Evolutionary conservation across 768 basidiomycete species (phyloP), one percentile per base, ranked within the genome.

Genomic region (Cubamyces sp.): DNA sequence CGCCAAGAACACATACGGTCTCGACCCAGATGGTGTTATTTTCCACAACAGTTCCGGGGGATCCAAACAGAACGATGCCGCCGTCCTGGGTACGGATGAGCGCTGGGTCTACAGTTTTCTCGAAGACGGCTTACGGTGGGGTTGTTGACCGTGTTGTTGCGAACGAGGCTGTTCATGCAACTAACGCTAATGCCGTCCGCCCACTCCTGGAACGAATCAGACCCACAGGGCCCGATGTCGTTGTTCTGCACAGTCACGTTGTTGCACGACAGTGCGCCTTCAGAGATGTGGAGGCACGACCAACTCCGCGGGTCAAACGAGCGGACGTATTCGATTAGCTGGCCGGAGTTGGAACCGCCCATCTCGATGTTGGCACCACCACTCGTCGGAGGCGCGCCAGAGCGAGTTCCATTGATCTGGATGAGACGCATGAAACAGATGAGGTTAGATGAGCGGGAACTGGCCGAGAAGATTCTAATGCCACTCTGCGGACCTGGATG

Each of bases 301-400:
- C 93, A 94, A 61, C 89, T 77, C 53, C 92, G 82, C 2, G 91
- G 90, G 73, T 94, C 85, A 69, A 77, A 90, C 7, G 89, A 87
- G 64, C 79, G 84, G 12, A 94, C 91, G 63, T 84, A 86, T 76
- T 94, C 90, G 56, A 95, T 78, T 41, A 92, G 66, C 72, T 95
- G 92, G 67, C 81, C 77, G 2, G 83, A 76, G 64, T 89, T 94
- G 19, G 79, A 68, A 11, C 92, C 93, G 5, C 93, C 93, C 81
- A 94, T 87, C 74, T 94, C 92, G 57, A 94, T 91, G 68, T 92
- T 92, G 23, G 82, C 92, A 0, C 88, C 90, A 7, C 90, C 90
- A 23, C 50, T 62, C 0, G 79, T 81, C 1, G 86, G 81, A 42
- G 79, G 66, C 7, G 78, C 84, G 25, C 81, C 82, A 18, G 74